Evolutionary conservation across 2,329 filamentous ascomycete species (phyloP), one percentile per base, ranked within the genome.

Genomic region (Knoxdaviesia proteae): DNA sequence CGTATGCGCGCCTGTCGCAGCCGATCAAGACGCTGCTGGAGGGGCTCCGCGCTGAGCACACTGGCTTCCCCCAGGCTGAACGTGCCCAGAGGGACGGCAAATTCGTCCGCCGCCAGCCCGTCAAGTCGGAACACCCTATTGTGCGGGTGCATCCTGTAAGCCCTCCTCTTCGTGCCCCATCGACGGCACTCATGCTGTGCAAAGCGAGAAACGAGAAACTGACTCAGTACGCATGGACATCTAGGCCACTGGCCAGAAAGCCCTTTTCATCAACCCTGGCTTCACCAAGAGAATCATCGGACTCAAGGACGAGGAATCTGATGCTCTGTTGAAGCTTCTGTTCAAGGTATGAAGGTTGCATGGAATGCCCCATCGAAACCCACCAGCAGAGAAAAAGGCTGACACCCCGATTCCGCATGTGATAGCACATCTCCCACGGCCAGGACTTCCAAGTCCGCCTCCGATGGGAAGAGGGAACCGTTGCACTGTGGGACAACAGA

Each of bases 251-350:
- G 51, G 51, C 0, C 50, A 54, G 39, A 54, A 53, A 29, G 49
- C 52, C 1, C 44, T 54, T 2, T 55, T 54, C 41, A 43, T 53
- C 42, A 66, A 50, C 39, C 45, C 46, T 1, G 48, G 45, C 2
- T 49, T 90, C 20, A 20, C 20, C 20, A 20, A 20, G 20, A 20
- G 20, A 20, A 20, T 20, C 20, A 20, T 20, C 20, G 20, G 20
- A 20, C 20, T 20, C 20, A 20, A 20, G 20, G 20, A 20, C 20
- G 20, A 20, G 20, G 20, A 20, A 55, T 84, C 77, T 2, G 84
- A 92, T 48, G 68, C 68, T 40, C 62, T 86, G 7, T 67, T 86
- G 44, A 75, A 81, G 53, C 80, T 87, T 58, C 62, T 86, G 6
- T 84, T 65, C 49, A 58, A 65, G 45, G 55, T 57, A 45, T 3